These are phyloP conservation scores for Lentinus tigrinus DNA, from an alignment of 768 basidiomycete species.

Conservation along the genomic window DNA sequence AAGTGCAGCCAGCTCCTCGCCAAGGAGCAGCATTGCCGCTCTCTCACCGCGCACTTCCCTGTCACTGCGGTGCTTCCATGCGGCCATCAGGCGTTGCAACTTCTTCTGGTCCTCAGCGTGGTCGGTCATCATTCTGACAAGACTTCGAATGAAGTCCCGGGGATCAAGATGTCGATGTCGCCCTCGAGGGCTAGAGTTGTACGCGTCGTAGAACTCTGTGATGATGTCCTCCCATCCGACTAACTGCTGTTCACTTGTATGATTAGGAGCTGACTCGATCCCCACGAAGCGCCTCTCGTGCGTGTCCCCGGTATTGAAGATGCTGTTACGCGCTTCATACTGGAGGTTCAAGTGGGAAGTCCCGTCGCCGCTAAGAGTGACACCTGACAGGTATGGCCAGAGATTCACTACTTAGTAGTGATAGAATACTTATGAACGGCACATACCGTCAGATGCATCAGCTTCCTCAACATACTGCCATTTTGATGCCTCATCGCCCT, in stretches of 20 bases:
- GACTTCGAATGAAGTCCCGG: constrained; percentile 18
- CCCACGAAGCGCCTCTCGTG: constrained; percentile 13
- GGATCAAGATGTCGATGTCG: constrained; percentile 9
- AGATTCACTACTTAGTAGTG: neutral
- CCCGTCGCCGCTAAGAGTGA: constrained; percentile 8
- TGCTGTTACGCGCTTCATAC: neutral
- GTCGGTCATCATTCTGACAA: constrained; percentile 25
- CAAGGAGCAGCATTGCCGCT: neutral
- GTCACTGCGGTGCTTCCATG: constrained; percentile 1
- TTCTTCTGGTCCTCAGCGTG: constrained; percentile 33
- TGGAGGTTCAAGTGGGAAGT: constrained; percentile 1
- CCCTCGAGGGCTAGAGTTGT: constrained; percentile 20
- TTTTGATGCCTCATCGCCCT: neutral
- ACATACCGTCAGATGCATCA: neutral
- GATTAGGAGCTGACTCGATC: constrained; percentile 22
- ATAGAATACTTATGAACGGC: no score
- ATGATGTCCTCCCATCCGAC: constrained; percentile 18
- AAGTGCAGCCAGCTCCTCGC: constrained; percentile 19
- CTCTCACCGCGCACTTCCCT: neutral
- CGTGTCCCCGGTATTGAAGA: neutral
- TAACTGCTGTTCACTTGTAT: constrained; percentile 29
- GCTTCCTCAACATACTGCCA: neutral
- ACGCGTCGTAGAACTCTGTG: constrained; percentile 12
- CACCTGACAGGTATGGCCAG: neutral
- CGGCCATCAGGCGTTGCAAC: constrained; percentile 11